Evolutionary conservation across 176 grass and related monocot species (phyloP).

Genomic region (Bolboschoenus planiculmis): DNA sequence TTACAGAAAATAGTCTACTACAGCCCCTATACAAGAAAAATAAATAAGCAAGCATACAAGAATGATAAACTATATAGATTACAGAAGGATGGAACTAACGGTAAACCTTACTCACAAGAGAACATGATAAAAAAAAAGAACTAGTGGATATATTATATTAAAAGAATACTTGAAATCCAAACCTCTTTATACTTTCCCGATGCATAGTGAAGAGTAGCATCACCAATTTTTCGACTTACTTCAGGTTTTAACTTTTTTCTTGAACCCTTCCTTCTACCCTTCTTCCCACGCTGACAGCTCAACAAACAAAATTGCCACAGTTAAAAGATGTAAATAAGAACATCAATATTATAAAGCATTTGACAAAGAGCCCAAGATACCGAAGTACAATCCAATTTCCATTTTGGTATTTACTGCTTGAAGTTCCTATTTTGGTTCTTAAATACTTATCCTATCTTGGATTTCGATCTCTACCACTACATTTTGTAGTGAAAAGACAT

Average conservation of each 20-base stretch:
- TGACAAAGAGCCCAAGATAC: background rate
- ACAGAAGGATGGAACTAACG: background rate
- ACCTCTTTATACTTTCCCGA: conserved; percentile 69
- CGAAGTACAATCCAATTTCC: background rate
- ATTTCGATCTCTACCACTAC: background rate
- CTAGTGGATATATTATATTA: background rate
- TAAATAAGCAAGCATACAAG: background rate
- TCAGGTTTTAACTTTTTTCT: conserved; percentile 53
- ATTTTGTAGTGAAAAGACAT: background rate
- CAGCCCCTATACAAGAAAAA: background rate
- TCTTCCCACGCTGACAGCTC: conserved; percentile 44
- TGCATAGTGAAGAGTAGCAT: conserved; percentile 67
- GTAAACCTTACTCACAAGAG: background rate
- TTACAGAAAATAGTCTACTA: background rate
- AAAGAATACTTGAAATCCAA: conserved; percentile 6
- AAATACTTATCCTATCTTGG: background rate
- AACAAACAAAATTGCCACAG: background rate
- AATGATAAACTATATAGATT: background rate
- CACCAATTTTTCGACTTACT: conserved; percentile 63
- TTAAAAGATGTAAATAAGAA: background rate
- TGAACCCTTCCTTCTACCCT: conserved; percentile 61
- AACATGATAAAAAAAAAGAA: background rate
- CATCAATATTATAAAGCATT: conserved; percentile 5
- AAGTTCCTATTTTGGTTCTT: background rate
- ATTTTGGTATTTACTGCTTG: background rate